Percentiles rank a stretch among this genome's conserved stretches.
These are phyloP conservation scores for Lentinus polychrous DNA, from an alignment of 1,284 basidiomycete genomes.

Conservation along the genomic window DNA sequence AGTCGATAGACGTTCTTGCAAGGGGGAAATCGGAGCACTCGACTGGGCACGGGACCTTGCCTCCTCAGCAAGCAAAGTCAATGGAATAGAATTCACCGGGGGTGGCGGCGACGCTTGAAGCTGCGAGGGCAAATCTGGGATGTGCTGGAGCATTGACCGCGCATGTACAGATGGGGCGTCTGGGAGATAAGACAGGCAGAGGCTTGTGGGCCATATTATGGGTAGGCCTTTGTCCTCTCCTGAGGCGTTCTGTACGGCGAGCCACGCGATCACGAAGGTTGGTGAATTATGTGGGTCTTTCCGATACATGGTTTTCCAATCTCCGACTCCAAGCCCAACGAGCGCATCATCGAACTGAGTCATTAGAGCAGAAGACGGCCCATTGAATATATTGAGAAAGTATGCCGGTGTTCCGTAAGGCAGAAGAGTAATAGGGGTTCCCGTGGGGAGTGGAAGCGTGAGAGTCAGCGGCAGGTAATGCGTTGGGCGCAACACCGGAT, in stretches of 20 bases:
- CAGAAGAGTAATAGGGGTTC: slow-evolving; percentile 58
- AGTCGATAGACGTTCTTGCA: not conserved
- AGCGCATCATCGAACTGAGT: slow-evolving; percentile 57
- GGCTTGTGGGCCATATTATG: slow-evolving; percentile 60
- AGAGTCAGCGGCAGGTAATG: slow-evolving; percentile 38
- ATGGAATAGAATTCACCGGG: slow-evolving; percentile 9
- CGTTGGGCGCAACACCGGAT: slow-evolving; percentile 50
- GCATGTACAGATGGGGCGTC: slow-evolving; percentile 30
- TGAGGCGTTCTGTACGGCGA: slow-evolving; percentile 65
- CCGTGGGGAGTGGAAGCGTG: slow-evolving; percentile 40
- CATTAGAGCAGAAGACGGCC: slow-evolving; percentile 54
- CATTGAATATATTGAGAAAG: slow-evolving; percentile 55
- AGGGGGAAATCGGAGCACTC: not conserved
- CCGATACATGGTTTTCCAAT: slow-evolving; percentile 32
- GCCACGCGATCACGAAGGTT: slow-evolving; percentile 62
- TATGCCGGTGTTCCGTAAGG: slow-evolving; percentile 69
- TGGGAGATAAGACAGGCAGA: slow-evolving; percentile 46
- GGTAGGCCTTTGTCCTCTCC: slow-evolving; percentile 71
- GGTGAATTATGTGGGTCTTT: slow-evolving; percentile 13
- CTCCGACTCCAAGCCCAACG: slow-evolving; percentile 48
- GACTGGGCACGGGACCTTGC: slow-evolving; percentile 11
- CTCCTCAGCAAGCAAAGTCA: not conserved
- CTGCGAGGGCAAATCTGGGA: slow-evolving; percentile 59
- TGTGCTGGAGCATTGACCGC: slow-evolving; percentile 40
- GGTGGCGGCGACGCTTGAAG: slow-evolving; percentile 55